These are phyloP conservation scores for Spathaspora hagerdaliae DNA, from an alignment of 805 yeast species.

Conservation along the genomic window DNA sequence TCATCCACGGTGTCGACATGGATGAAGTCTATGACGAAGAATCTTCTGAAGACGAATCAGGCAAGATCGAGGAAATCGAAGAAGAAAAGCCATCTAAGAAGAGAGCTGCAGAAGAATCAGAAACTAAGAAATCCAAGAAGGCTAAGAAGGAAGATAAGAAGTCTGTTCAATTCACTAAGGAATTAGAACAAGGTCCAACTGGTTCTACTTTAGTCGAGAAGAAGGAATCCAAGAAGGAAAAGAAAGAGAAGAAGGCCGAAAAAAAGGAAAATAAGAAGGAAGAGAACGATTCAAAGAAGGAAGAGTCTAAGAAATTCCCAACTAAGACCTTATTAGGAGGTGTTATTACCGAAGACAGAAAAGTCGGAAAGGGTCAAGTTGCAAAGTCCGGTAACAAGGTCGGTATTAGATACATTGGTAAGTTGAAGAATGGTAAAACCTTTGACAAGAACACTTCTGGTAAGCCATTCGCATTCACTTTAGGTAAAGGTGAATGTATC, in stretches of 20 bases:
- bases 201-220: constrained; percentile 35
- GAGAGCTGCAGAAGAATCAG: constrained; percentile 30
- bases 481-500: constrained; percentile 98
- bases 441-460: constrained; percentile 97
- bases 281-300: constrained; percentile 14
- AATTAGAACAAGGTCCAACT: constrained; percentile 93
- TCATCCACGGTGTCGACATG: constrained; percentile 49
- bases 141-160: constrained; percentile 55
- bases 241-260: constrained; percentile 14
- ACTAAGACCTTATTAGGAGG: constrained; percentile 89
- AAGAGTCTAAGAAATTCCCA: constrained; percentile 44
- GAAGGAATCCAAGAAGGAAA: constrained; percentile 20
- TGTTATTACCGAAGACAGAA: constrained; percentile 88
- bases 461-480: constrained; percentile 85
- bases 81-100: constrained; percentile 44
- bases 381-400: constrained; percentile 89
- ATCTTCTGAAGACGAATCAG: constrained; percentile 54
- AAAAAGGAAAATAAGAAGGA: constrained; percentile 26
- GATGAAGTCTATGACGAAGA: constrained; percentile 60
- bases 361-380: constrained; percentile 78
- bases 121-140: constrained; percentile 25
- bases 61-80: constrained; percentile 57
- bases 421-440: constrained; percentile 91
- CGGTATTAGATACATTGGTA: constrained; percentile 97
- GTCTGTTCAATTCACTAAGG: constrained; percentile 79